phyloP scores from a whole-genome alignment of 371 early-diverging fungal species.

The Batkoa obscura region DNA sequence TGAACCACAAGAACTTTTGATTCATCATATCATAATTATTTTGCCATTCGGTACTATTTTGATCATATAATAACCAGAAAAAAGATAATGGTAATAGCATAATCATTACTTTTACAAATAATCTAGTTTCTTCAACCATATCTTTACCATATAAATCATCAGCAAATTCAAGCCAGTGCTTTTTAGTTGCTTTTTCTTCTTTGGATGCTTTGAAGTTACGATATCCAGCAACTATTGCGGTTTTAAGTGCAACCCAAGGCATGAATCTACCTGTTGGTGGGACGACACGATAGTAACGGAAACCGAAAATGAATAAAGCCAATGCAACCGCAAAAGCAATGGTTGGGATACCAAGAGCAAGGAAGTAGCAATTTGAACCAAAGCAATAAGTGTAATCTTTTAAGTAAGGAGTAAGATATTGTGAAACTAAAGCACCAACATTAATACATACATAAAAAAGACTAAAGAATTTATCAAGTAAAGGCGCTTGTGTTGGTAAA shows the following conservation, averaged over 20 bases:
- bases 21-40: conserved; percentile 14
- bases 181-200: not conserved
- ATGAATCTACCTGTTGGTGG: conserved; percentile 30
- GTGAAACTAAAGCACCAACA: conserved; percentile 1
- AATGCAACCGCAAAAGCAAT: conserved; percentile 12
- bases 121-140: conserved; percentile 6
- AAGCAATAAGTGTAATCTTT: not conserved
- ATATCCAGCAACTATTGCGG: not conserved
- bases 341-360: not conserved
- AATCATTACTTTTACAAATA: conserved; percentile 9
- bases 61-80: conserved; percentile 39
- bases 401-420: conserved; percentile 1
- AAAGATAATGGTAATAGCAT: conserved; percentile 21
- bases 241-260: conserved; percentile 15
- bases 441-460: conserved; percentile 5
- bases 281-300: conserved; percentile 28
- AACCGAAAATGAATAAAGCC: conserved; percentile 21
- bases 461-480: conserved; percentile 2
- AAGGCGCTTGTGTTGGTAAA: not conserved
- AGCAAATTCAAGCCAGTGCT: conserved; percentile 6
- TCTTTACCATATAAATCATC: not conserved
- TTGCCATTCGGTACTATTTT: conserved; percentile 18
- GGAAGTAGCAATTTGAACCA: not conserved
- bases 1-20: conserved; percentile 11
- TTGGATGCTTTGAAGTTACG: not conserved